phyloP scores from a whole-genome alignment of 768 basidiomycete species.

The Sistotremastrum suecicum region DNA sequence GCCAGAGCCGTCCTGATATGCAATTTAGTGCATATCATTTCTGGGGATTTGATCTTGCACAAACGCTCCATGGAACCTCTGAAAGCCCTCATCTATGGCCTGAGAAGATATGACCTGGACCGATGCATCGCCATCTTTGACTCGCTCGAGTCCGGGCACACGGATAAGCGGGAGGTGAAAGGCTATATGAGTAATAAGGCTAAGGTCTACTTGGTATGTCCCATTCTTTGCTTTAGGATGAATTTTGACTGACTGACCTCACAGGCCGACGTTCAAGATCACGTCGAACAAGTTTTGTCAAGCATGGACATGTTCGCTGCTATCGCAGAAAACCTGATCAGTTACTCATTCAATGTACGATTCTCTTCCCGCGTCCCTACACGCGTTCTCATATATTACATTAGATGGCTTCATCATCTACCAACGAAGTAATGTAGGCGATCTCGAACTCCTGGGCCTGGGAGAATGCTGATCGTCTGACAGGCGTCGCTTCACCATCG shows the following conservation, averaged over 20 bases:
- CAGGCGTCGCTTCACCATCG: conserved; percentile 52
- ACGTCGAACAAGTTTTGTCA: conserved; percentile 56
- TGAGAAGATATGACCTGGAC: conserved; percentile 58
- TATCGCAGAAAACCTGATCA: conserved; percentile 58
- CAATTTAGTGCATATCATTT: conserved; percentile 53
- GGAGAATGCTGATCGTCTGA: neutral
- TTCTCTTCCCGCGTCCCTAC: neutral
- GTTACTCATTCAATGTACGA: conserved; percentile 61
- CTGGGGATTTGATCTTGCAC: conserved; percentile 59
- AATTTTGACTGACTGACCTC: no score
- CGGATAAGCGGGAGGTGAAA: conserved; percentile 21
- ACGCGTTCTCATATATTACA: no score
- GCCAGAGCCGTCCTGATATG: neutral
- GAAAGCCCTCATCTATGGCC: conserved; percentile 51
- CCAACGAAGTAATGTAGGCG: conserved; percentile 58
- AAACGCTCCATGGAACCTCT: conserved; percentile 64
- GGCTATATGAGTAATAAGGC: conserved; percentile 58
- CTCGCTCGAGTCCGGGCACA: conserved; percentile 9
- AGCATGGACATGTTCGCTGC: conserved; percentile 63
- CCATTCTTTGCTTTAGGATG: no score
- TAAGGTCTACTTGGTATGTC: conserved; percentile 39
- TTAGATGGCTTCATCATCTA: conserved; percentile 59
- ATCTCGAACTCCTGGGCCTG: neutral
- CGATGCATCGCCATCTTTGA: conserved; percentile 46
- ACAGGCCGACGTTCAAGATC: conserved; percentile 55